These are phyloP conservation scores for Mytilinidion resinicola DNA, from an alignment of 495 filamentous ascomycete genomes.

Conservation along the genomic window DNA sequence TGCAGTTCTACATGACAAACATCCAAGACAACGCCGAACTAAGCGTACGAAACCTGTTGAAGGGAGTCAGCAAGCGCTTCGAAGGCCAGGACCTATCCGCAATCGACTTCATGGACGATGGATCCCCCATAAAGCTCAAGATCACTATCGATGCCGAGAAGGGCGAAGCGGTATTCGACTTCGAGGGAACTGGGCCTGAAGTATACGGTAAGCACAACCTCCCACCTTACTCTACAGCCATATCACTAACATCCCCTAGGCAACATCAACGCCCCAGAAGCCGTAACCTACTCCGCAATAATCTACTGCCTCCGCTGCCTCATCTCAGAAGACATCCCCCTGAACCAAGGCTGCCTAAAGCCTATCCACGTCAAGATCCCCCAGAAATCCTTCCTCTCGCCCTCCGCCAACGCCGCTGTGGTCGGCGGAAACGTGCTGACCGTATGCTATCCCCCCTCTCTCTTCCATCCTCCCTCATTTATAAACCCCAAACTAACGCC, in stretches of 20 bases:
- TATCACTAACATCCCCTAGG: slow-evolving; percentile 27
- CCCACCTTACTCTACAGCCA: too few species aligned
- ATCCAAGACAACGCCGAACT: slow-evolving; percentile 91
- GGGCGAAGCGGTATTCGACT: slow-evolving; percentile 88
- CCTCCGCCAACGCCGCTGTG: slow-evolving; percentile 81
- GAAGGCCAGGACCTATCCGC: slow-evolving; percentile 67
- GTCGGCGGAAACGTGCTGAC: slow-evolving; percentile 96
- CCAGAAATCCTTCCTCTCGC: slow-evolving; percentile 72
- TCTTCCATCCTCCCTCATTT: slow-evolving; percentile 7
- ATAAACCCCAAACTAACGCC: slow-evolving; percentile 21
- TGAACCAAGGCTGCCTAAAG: slow-evolving; percentile 91
- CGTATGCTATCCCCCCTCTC: slow-evolving; percentile 7
- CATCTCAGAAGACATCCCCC: slow-evolving; percentile 86
- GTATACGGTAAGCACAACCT: slow-evolving; percentile 58
- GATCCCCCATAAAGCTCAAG: slow-evolving; percentile 76
- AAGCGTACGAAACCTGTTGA: slow-evolving; percentile 80
- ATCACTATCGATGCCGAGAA: slow-evolving; percentile 75
- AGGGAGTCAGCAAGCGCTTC: slow-evolving; percentile 68
- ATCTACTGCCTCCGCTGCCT: slow-evolving; percentile 94
- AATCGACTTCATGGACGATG: slow-evolving; percentile 90
- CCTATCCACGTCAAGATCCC: slow-evolving; percentile 86
- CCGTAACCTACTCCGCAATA: slow-evolving; percentile 89
- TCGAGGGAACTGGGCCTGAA: slow-evolving; percentile 82
- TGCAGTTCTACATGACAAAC: slow-evolving; percentile 91
- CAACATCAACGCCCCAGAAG: slow-evolving; percentile 91